These are phyloP conservation scores for Penicillium tannophilum DNA, from an alignment of 495 filamentous ascomycete species.

Conservation along the genomic window DNA sequence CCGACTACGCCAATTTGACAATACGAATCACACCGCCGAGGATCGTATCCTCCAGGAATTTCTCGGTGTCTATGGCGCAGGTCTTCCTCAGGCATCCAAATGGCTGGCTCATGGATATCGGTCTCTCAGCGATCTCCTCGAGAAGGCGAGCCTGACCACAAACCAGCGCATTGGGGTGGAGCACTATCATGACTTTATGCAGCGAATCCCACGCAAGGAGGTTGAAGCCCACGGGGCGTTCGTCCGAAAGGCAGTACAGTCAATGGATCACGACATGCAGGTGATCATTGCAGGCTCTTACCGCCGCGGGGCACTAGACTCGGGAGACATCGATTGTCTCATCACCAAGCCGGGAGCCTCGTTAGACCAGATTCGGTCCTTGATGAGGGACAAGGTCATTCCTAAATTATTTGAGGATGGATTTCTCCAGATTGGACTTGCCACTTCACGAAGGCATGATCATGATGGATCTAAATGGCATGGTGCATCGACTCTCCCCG, in stretches of 20 bases:
- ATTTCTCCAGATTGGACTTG: constrained; percentile 62
- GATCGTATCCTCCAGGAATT: constrained; percentile 69
- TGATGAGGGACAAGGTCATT: constrained; percentile 67
- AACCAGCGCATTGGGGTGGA: constrained; percentile 81
- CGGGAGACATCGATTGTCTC: constrained; percentile 84
- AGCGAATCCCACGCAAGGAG: constrained; percentile 80
- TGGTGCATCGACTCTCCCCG: constrained; percentile 73
- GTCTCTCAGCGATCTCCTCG: constrained; percentile 70
- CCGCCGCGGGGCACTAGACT: constrained; percentile 72
- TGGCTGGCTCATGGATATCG: constrained; percentile 81
- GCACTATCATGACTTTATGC: constrained; percentile 79
- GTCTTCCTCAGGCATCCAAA: constrained; percentile 65
- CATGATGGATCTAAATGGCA: constrained; percentile 77
- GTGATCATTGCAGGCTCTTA: constrained; percentile 83
- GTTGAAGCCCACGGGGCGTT: constrained; percentile 69
- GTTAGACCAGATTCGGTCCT: constrained; percentile 58
- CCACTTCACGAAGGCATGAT: constrained; percentile 35
- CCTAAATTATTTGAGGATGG: constrained; percentile 57
- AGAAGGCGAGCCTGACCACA: constrained; percentile 64
- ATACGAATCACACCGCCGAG: constrained; percentile 62
- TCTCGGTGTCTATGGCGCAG: constrained; percentile 79
- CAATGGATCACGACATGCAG: constrained; percentile 64
- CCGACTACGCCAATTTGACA: constrained; percentile 71
- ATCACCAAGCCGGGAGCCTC: constrained; percentile 70
- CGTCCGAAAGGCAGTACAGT: constrained; percentile 62